A percentile compares a stretch with the other conserved stretches of the same genome.
phyloP scores from a whole-genome alignment of 2,329 filamentous ascomycete genomes.

The Cladorrhinum sp. region DNA sequence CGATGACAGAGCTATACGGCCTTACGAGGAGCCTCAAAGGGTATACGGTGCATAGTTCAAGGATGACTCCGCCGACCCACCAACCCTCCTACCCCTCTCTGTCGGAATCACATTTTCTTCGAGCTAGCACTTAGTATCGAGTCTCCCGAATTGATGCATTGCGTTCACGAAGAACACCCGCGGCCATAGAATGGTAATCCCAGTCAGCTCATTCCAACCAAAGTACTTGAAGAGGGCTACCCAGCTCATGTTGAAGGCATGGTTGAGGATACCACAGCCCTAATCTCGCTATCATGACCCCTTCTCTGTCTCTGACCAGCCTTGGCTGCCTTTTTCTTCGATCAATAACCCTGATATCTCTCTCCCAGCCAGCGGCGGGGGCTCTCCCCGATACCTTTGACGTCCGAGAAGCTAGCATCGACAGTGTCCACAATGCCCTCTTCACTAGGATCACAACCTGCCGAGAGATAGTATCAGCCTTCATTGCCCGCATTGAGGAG shows the following conservation, averaged over 20 bases:
- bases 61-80: neutral
- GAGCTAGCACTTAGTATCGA: neutral
- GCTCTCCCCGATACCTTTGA: conserved; percentile 40
- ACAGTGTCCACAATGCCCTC: conserved; percentile 54
- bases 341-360: conserved; percentile 1
- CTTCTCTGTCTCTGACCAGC: neutral
- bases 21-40: neutral
- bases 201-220: too few species aligned
- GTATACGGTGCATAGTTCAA: neutral
- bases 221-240: neutral
- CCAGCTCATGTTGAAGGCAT: too few species aligned
- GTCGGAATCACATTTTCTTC: conserved; percentile 4
- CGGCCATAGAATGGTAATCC: too few species aligned
- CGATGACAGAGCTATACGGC: neutral
- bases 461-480: conserved; percentile 51
- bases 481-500: conserved; percentile 54
- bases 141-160: too few species aligned
- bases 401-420: conserved; percentile 56
- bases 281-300: neutral
- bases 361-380: neutral
- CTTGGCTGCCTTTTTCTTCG: neutral
- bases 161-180: too few species aligned
- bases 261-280: neutral
- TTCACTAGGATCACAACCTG: conserved; percentile 52
- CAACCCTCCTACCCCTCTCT: neutral